Percentiles rank a stretch among this genome's conserved stretches.
phyloP scores from a whole-genome alignment of 2,329 filamentous ascomycete species.

The Pseudohalonectria lignicola region DNA sequence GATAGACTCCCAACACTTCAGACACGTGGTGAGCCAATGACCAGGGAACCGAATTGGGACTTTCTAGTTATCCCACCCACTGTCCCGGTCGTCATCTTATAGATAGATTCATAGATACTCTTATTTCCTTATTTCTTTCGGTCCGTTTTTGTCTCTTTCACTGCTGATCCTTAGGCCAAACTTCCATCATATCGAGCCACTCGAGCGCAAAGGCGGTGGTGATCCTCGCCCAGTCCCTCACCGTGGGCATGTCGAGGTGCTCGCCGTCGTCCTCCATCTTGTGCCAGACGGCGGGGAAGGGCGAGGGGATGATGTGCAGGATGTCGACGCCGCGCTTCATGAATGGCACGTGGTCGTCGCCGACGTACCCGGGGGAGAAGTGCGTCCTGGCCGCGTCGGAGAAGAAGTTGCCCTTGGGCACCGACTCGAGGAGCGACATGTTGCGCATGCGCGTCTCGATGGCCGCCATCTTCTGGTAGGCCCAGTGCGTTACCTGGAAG shows the following conservation, averaged over 20 bases:
- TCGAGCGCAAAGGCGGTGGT: slow-evolving; percentile 65
- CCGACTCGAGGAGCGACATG: slow-evolving; percentile 54
- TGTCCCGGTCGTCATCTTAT: too few species aligned
- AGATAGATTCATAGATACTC: too few species aligned
- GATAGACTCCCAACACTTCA: too few species aligned
- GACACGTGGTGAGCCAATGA: too few species aligned
- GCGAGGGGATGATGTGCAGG: slow-evolving; percentile 63
- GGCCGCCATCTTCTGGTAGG: slow-evolving; percentile 65
- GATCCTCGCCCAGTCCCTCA: slow-evolving; percentile 67
- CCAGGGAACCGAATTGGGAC: too few species aligned
- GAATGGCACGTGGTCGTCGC: slow-evolving; percentile 73
- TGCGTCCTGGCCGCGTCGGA: slow-evolving; percentile 30
- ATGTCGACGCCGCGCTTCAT: slow-evolving; percentile 63
- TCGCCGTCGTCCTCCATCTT: slow-evolving; percentile 58
- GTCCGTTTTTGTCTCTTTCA: too few species aligned
- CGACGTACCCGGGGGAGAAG: slow-evolving; percentile 34
- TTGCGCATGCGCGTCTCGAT: slow-evolving; percentile 65
- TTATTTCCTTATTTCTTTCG: too few species aligned
- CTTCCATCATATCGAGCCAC: slow-evolving; percentile 60
- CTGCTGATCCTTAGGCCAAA: slow-evolving; percentile 16
- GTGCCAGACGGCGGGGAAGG: slow-evolving; percentile 66
- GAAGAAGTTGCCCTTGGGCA: slow-evolving; percentile 12
- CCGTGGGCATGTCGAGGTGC: slow-evolving; percentile 59
- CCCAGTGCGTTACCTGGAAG: slow-evolving; percentile 87
- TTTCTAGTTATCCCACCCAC: too few species aligned